Conservation (phyloP, 192 early-diverging fungal species). For the Podochytrium sp. region DNA sequence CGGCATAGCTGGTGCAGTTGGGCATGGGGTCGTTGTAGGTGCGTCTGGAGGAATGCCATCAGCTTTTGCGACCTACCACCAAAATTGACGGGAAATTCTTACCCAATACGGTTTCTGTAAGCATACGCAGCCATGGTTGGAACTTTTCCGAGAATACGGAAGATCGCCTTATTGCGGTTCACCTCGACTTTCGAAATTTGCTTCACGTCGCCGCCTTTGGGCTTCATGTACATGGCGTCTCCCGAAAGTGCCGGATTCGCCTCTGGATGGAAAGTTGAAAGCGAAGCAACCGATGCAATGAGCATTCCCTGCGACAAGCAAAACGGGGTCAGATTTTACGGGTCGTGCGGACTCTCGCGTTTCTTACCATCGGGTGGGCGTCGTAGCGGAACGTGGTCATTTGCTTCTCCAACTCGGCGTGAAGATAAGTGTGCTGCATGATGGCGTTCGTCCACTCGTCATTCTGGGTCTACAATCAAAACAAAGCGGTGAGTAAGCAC, state of each 20-base stretch:
- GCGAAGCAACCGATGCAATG: constrained; percentile 60
- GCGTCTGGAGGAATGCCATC: constrained; percentile 33
- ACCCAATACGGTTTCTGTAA: constrained; percentile 68
- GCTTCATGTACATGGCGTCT: constrained; percentile 49
- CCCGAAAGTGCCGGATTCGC: constrained; percentile 70
- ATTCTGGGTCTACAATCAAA: constrained; percentile 36
- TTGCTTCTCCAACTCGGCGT: constrained; percentile 59
- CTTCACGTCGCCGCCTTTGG: constrained; percentile 37
- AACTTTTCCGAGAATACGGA: constrained; percentile 66
- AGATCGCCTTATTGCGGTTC: constrained; percentile 57
- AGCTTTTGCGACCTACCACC: background rate
- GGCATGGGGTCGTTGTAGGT: constrained; percentile 54
- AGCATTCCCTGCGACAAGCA: constrained; percentile 58
- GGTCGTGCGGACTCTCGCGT: background rate
- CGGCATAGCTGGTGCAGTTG: constrained; percentile 41
- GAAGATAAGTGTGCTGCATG: constrained; percentile 60
- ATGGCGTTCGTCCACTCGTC: constrained; percentile 53
- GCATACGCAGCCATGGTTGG: constrained; percentile 65
- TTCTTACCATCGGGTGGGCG: constrained; percentile 62
- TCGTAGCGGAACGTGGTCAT: constrained; percentile 67
- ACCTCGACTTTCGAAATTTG: constrained; percentile 28
- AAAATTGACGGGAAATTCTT: background rate
- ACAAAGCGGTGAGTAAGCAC: background rate
- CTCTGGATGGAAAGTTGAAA: constrained; percentile 71
- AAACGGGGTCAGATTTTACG: background rate